phyloP scores from a whole-genome alignment of 495 filamentous ascomycete genomes.

The Bacidia rubella region DNA sequence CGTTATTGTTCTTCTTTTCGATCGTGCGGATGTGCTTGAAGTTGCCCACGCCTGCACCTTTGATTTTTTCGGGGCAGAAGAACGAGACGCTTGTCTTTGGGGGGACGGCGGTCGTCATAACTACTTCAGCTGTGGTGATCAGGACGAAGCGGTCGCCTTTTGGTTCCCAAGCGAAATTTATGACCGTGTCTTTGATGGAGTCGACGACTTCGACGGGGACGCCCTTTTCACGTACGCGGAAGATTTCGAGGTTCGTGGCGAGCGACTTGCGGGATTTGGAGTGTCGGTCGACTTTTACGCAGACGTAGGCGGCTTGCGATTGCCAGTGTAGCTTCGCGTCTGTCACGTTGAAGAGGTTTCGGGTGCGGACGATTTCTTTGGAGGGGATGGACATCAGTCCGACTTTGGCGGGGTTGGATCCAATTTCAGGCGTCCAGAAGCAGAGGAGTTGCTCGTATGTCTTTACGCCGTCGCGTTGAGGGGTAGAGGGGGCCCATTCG shows the following conservation, averaged over 20 bases:
- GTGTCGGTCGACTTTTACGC: conserved; percentile 97
- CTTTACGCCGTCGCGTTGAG: conserved; percentile 66
- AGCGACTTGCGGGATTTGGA: conserved; percentile 97
- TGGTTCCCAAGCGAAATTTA: conserved; percentile 98
- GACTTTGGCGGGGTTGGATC: conserved; percentile 95
- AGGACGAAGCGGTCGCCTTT: conserved; percentile 93
- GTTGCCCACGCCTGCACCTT: conserved; percentile 64
- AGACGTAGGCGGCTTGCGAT: conserved; percentile 81
- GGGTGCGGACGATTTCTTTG: conserved; percentile 80
- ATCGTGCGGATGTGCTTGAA: conserved; percentile 88
- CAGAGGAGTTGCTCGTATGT: conserved; percentile 88
- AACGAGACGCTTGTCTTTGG: conserved; percentile 92
- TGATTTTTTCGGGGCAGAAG: conserved; percentile 89
- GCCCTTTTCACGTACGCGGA: conserved; percentile 90
- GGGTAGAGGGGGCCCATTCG: conserved; percentile 83
- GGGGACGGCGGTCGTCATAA: conserved; percentile 63
- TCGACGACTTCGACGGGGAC: conserved; percentile 97
- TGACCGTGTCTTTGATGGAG: conserved; percentile 90
- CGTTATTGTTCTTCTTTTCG: conserved; percentile 98
- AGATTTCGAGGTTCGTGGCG: conserved; percentile 94
- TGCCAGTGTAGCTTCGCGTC: conserved; percentile 98
- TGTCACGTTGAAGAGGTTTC: conserved; percentile 94
- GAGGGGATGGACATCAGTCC: conserved; percentile 91
- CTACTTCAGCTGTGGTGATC: conserved; percentile 83
- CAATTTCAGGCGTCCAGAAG: conserved; percentile 98